Base-by-base conservation (phyloP, 2,329 filamentous ascomycete species). In the Colletotrichum cereale region DNA sequence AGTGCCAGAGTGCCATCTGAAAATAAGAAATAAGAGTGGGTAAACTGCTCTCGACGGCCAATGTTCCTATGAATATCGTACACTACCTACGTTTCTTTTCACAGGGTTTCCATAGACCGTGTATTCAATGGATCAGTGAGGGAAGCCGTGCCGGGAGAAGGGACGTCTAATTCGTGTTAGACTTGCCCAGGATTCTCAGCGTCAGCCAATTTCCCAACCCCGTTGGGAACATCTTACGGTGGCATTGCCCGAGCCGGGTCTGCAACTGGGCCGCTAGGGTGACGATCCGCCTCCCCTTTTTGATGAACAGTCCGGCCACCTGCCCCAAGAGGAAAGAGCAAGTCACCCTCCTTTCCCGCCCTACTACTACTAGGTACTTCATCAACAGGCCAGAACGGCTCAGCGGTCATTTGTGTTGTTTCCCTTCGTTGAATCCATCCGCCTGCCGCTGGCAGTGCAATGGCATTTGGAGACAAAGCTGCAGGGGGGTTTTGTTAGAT, bases 241-340 rank as follows among this genome's bases (percentile, higher is more conserved):
- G 14, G 6, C 14, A 18, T 42, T 44, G 21, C 42, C 42, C 21
- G 16, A 21, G 18, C 38, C 38, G 14, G 14, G 38, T 40, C 38
- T 16, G 38, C 14, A 40, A 40, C 38, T 40, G 38, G 38, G 16
- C 16, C 16, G 40, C 42, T 14, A 48, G n/a, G 47, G 12, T 26
- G 26, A 52, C 14, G 24, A 29, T 52, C 48, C 24, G 48, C 48
- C 40, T 21, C 36, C 38, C 36, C 36, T 31, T n/a, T 29, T 31
- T 12, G 16, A 47, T 38, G 26, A 48, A 34, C 57, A 5, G 12
- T 64, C 64, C 57, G 50, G 57, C 57, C 64, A 40, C 67, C 36
- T 67, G 40, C 48, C 58, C n/a, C 44, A 62, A 38, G 14, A 38
- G 58, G 58, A 12, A 62, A 62, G 56, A 60, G 24, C 10, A 38